Conservation (phyloP, 495 filamentous ascomycete species). For the Margaritispora aquatica region DNA sequence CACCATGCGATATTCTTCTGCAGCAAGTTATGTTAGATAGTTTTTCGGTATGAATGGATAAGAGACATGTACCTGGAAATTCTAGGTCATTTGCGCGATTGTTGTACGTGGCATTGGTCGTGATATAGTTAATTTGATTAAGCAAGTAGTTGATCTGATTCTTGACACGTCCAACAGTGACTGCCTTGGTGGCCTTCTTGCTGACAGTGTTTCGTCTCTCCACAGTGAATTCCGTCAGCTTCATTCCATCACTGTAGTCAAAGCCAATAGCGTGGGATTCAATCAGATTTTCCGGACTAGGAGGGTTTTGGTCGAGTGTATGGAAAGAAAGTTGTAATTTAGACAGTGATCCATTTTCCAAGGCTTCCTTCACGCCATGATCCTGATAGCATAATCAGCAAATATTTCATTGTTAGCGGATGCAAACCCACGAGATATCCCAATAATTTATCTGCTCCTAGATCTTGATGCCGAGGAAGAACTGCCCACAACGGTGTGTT, state of each 20-base stretch:
- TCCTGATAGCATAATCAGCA: slow-evolving; percentile 9
- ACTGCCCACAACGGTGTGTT: slow-evolving; percentile 10
- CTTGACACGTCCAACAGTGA: not conserved
- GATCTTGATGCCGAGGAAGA: slow-evolving; percentile 8
- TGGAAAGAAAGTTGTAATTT: slow-evolving; percentile 21
- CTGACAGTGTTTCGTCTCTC: not conserved
- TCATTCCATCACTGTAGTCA: slow-evolving; percentile 8
- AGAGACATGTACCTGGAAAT: not conserved
- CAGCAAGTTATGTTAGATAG: not conserved
- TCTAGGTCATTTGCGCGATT: too few relatives aligned
- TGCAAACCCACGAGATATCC: slow-evolving; percentile 17
- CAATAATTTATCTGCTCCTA: slow-evolving; percentile 18
- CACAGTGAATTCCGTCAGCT: not conserved
- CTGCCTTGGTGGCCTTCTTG: not conserved
- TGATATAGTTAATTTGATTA: not conserved
- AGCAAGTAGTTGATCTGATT: not conserved
- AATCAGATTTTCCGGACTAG: slow-evolving; percentile 7
- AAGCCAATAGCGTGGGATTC: slow-evolving; percentile 22
- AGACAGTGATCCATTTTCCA: slow-evolving; percentile 15
- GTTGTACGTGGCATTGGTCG: not conserved
- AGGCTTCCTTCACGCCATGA: slow-evolving; percentile 16
- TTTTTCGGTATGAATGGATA: not conserved
- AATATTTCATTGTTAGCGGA: not conserved
- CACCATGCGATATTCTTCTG: slow-evolving; percentile 5
- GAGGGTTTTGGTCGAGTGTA: slow-evolving; percentile 3